These are phyloP conservation scores for Leccinum cinnamomeum DNA, from an alignment of 1,284 basidiomycete genomes.

Conservation along the genomic window DNA sequence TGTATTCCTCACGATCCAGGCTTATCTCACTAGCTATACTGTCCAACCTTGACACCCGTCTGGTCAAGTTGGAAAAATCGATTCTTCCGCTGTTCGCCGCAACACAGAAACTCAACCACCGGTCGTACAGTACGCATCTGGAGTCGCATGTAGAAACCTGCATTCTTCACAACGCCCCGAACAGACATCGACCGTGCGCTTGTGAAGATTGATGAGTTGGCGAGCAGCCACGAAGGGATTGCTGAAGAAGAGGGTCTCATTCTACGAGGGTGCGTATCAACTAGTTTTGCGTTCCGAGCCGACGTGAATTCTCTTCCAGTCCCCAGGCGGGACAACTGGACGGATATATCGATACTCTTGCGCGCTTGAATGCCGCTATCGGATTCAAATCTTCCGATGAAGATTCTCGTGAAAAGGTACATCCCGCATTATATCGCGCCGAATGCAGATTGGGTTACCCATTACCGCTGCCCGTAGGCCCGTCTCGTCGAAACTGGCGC, in stretches of 20 bases:
- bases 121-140: conserved; percentile 59
- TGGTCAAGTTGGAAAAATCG: conserved; percentile 78
- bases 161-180: conserved; percentile 7
- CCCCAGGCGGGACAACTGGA: conserved; percentile 67
- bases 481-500: conserved; percentile 76
- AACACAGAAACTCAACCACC: conserved; percentile 68
- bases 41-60: conserved; percentile 72
- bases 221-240: conserved; percentile 72
- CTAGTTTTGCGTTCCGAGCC: conserved; percentile 1
- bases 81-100: conserved; percentile 75
- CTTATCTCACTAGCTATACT: conserved; percentile 59
- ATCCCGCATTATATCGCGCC: background rate
- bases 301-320: conserved; percentile 35
- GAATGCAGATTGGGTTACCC: background rate
- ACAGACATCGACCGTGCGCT: conserved; percentile 77
- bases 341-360: conserved; percentile 66
- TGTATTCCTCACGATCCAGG: background rate
- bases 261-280: conserved; percentile 58
- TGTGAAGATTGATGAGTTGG: conserved; percentile 73
- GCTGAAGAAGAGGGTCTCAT: conserved; percentile 76
- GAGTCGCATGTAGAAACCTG: background rate
- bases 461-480: conserved; percentile 42
- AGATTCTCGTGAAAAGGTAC: conserved; percentile 59
- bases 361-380: conserved; percentile 73
- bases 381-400: conserved; percentile 68